These are phyloP conservation scores for Diaporthe capsici DNA, from an alignment of 2,329 filamentous ascomycete genomes.

Conservation along the genomic window DNA sequence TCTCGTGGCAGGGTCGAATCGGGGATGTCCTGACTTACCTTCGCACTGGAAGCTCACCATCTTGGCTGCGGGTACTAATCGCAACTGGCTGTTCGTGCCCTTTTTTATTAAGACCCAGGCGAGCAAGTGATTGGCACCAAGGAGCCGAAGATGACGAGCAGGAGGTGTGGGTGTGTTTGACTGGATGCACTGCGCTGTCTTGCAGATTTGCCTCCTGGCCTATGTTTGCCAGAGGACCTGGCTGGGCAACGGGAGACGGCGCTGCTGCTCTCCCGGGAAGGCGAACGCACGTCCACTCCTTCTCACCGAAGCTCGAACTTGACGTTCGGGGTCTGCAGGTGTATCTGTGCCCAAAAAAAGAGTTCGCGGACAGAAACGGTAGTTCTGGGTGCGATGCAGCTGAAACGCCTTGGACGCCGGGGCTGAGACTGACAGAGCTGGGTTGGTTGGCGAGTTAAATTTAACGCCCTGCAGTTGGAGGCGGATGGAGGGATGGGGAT, in stretches of 20 bases:
- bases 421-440: slow-evolving; percentile 30
- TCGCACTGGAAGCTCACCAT: slow-evolving; percentile 43
- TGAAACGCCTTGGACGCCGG: slow-evolving; percentile 23
- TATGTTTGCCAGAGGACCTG: slow-evolving; percentile 28
- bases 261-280: neutral
- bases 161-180: slow-evolving; percentile 39
- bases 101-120: slow-evolving; percentile 32
- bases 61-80: slow-evolving; percentile 28
- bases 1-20: slow-evolving; percentile 33
- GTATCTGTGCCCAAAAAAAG: slow-evolving; percentile 17
- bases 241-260: slow-evolving; percentile 30
- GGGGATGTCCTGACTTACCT: slow-evolving; percentile 36
- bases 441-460: slow-evolving; percentile 33
- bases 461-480: slow-evolving; percentile 26
- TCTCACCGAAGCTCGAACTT: slow-evolving; percentile 1
- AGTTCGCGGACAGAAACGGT: slow-evolving; percentile 23
- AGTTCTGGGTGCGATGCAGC: slow-evolving; percentile 11
- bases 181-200: slow-evolving; percentile 36
- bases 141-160: slow-evolving; percentile 41
- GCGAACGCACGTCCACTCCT: neutral
- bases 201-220: slow-evolving; percentile 34
- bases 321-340: neutral
- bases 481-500: slow-evolving; percentile 29
- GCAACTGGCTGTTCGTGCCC: slow-evolving; percentile 29
- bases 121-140: slow-evolving; percentile 39